Base-by-base conservation (phyloP, 768 basidiomycete species). In the Termitomyces titanicus region DNA sequence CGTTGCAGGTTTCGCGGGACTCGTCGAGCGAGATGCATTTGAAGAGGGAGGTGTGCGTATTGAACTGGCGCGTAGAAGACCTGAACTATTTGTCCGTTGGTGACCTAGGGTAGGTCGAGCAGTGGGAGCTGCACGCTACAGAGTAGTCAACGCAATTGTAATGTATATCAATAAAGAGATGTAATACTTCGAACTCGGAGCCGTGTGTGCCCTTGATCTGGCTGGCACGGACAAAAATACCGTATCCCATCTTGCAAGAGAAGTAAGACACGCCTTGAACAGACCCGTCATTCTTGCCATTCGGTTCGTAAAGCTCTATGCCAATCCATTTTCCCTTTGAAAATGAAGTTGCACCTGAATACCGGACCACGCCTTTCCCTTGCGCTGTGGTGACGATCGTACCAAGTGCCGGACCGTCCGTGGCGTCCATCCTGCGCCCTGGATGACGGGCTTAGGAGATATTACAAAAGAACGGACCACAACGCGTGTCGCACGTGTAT, bases 211-310 rank as follows among this genome's bases (percentile, higher is more conserved):
- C 64, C 66, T 82, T 91, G 59, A 98, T 90, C 68, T 93, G 89
- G 65, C 88, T 88, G 0, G 89, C 83, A 34, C 91, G 79, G 5
- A 98, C 86, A 67, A 99, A 98, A 27, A 98, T 89, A 45, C 97
- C 97, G 73, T 91, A 75, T 29, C 77, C 75, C 45, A 77, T 74
- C 63, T 79, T 80, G 74, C 94, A 98, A 17, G 74, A 76, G 69
- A 99, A 99, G 73, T 98, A 99, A 1, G 70, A 59, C 47, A 84
- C 70, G 15, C 88, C 93, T 34, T 86, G 77, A 8, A 99, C 89
- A 1, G 84, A 81, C 1, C 97, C 97, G 63, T 98, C 92, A 75
- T 99, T 99, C 85, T 98, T 99, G 37, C 97, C 97, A 43, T 82
- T 87, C 8, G 83, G 71, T 63, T 88, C 86, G 54, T 79, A 82